Evolutionary conservation across 2,329 filamentous ascomycete species (phyloP).

Genomic region (Cladophialophora carrionii): DNA sequence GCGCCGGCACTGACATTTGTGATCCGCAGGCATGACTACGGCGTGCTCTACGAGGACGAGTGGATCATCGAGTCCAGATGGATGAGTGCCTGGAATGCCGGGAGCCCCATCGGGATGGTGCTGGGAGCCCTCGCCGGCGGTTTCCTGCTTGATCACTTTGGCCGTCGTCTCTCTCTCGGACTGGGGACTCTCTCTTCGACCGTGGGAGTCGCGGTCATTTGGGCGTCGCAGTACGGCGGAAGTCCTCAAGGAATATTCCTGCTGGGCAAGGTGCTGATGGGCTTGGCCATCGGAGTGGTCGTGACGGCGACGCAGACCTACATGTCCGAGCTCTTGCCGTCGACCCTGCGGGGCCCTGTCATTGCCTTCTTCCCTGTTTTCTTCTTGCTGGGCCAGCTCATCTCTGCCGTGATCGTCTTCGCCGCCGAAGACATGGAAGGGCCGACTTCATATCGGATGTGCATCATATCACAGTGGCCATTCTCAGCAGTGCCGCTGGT

Average conservation of each 20-base stretch:
- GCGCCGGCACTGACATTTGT: neutral
- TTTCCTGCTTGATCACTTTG: slow-evolving; percentile 47
- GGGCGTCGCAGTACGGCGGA: slow-evolving; percentile 42
- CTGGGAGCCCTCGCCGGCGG: slow-evolving; percentile 47
- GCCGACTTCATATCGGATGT: slow-evolving; percentile 37
- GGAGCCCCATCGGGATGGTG: slow-evolving; percentile 47
- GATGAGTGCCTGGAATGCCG: slow-evolving; percentile 52
- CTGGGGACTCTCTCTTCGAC: slow-evolving; percentile 46
- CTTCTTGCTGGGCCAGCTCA: slow-evolving; percentile 54
- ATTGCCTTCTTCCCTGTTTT: slow-evolving; percentile 57
- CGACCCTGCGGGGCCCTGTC: slow-evolving; percentile 52
- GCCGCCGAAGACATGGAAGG: slow-evolving; percentile 31
- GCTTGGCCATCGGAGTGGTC: slow-evolving; percentile 52
- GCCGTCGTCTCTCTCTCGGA: slow-evolving; percentile 46
- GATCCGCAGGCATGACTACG: slow-evolving; percentile 41
- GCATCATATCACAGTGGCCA: slow-evolving; percentile 48
- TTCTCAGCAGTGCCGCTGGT: slow-evolving; percentile 50
- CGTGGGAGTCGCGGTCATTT: slow-evolving; percentile 45
- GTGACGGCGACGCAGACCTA: slow-evolving; percentile 53
- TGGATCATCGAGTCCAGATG: slow-evolving; percentile 51
- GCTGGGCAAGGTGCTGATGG: slow-evolving; percentile 53
- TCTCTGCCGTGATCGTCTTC: slow-evolving; percentile 52
- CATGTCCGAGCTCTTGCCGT: slow-evolving; percentile 55
- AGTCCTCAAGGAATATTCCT: slow-evolving; percentile 49
- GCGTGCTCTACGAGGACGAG: slow-evolving; percentile 39